phyloP scores from a whole-genome alignment of 306 rosid genomes.

The Psophocarpus tetragonolobus region DNA sequence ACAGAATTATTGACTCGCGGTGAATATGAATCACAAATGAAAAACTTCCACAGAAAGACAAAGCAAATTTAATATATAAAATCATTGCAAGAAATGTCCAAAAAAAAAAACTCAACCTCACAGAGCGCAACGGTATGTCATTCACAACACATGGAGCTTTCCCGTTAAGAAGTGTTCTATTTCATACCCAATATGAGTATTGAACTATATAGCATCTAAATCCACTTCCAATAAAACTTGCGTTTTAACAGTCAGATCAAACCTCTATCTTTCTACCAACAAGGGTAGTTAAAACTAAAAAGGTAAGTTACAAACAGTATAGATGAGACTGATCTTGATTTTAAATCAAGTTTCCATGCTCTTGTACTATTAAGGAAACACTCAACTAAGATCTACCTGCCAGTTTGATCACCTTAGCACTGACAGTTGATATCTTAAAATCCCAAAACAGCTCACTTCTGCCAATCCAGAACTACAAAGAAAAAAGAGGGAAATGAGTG shows the following conservation, averaged over 20 bases:
- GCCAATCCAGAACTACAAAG: constrained; percentile 23
- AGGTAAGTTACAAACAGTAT: constrained; percentile 20
- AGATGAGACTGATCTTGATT: constrained; percentile 26
- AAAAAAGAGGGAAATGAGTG: constrained; percentile 1
- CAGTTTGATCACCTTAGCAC: not conserved
- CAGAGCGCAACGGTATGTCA: too few species aligned
- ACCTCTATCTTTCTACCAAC: constrained; percentile 17
- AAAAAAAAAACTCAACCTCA: too few species aligned
- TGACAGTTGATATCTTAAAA: constrained; percentile 26
- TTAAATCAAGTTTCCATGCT: constrained; percentile 28
- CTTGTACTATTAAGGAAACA: constrained; percentile 28
- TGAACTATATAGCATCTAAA: constrained; percentile 15
- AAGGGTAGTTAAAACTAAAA: constrained; percentile 10
- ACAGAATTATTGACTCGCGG: too few species aligned
- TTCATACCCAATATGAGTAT: not conserved
- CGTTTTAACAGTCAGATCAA: constrained; percentile 24
- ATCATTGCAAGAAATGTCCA: too few species aligned
- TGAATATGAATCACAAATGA: not conserved
- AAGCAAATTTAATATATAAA: not conserved
- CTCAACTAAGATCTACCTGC: constrained; percentile 30
- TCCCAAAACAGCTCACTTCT: constrained; percentile 28
- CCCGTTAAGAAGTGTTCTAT: too few species aligned
- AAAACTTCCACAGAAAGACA: not conserved
- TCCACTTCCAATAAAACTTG: constrained; percentile 25
- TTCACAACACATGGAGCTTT: too few species aligned